A percentile compares a stretch with the other conserved stretches of the same genome.
These are phyloP conservation scores for Neurospora sp. DNA, from an alignment of 495 filamentous ascomycete species.

Conservation along the genomic window DNA sequence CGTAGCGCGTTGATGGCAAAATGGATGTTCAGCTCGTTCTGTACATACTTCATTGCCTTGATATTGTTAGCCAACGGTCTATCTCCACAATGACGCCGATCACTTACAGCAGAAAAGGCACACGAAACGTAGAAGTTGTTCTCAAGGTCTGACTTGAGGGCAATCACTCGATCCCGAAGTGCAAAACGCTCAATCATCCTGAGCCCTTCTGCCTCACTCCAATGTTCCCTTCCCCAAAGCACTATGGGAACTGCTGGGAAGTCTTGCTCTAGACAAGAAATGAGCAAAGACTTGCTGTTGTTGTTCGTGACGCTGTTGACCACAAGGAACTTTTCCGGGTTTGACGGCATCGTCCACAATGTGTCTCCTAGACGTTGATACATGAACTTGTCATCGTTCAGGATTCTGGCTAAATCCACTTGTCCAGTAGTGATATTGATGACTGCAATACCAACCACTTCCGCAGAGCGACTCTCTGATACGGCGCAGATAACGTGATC, in stretches of 20 bases:
- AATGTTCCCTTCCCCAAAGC: conserved; percentile 70
- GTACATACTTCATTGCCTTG: conserved; percentile 74
- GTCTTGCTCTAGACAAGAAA: conserved; percentile 53
- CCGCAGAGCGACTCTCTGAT: conserved; percentile 72
- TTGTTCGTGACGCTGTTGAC: conserved; percentile 44
- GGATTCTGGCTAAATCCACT: conserved; percentile 39
- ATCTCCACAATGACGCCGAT: neutral
- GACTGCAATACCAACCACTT: conserved; percentile 76
- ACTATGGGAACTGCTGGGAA: conserved; percentile 47
- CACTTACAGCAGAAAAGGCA: conserved; percentile 73
- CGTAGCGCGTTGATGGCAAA: conserved; percentile 73
- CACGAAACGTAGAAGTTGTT: conserved; percentile 87
- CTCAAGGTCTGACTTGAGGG: conserved; percentile 65
- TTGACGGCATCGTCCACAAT: conserved; percentile 58
- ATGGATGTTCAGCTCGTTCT: conserved; percentile 46
- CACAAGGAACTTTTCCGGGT: conserved; percentile 11
- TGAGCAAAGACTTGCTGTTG: conserved; percentile 65
- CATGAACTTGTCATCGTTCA: conserved; percentile 74
- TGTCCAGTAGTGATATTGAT: conserved; percentile 76
- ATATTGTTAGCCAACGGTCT: conserved; percentile 2
- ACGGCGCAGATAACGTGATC: conserved; percentile 81
- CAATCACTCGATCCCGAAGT: conserved; percentile 64
- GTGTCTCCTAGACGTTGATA: conserved; percentile 48
- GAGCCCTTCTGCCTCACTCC: conserved; percentile 73
- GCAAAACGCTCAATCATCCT: conserved; percentile 73